Base-by-base conservation (phyloP, 23 red algal species). In the Agarophyton chilense region DNA sequence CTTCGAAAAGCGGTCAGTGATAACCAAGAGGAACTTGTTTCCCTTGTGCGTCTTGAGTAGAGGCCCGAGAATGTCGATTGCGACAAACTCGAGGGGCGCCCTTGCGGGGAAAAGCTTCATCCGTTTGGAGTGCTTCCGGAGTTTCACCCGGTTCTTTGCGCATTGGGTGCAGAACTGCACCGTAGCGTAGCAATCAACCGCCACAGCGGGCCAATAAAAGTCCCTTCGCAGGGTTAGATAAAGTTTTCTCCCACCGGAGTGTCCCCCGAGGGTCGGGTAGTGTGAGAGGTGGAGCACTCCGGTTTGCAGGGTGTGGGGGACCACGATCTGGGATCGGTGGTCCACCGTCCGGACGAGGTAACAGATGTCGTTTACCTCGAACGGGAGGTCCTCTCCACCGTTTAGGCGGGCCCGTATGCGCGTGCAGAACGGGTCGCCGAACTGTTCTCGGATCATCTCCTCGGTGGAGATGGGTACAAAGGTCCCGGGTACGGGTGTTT, bases 341-440 rank as follows among this genome's bases (percentile, higher is more conserved):
- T 82, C 78, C 14, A 82, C 47, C n/a, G 18, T 82, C 25, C 78
- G 78, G 22, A 82, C 41, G 14, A 82, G 38, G 12, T 17, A 58
- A 0, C 78, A 49, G 7, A 4, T 58, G 12, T 63, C 57, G 11
- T 63, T 61, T 12, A 47, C 44, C 44, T 6, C 12, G 6, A 47
- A 47, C 6, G 44, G 44, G 6, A 47, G 44, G 44, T 47, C 44
- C 12, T 47, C 44, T 47, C 44, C 44, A 47, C 12, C 44, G 44
- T 12, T 47, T 12, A 47, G 44, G 12, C 44, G 7, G 44, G 44
- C 44, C 6, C 44, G 44, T 9, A 47, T 47, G 12, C 12, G 7
- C 44, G 12, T 12, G 44, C 44, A 47, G 44, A 47, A 47, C 12
- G 44, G 44, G 44, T 47, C 44, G 7, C 44, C 44, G 44, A 47